These are phyloP conservation scores for Diutina rugosa DNA, from an alignment of 1,139 yeast genomes.

Conservation along the genomic window DNA sequence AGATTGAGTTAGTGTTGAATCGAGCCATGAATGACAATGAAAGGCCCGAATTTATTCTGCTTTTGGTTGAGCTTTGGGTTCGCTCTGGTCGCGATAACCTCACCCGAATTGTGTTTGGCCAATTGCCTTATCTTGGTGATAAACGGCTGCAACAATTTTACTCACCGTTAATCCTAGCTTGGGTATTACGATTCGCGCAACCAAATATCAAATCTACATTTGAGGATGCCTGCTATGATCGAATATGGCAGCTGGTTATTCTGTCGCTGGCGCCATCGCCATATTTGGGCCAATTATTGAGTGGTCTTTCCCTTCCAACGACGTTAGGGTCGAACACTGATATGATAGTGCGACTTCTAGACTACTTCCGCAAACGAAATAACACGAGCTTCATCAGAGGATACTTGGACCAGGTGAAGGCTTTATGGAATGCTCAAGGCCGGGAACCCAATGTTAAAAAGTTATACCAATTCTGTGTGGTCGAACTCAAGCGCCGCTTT, in stretches of 20 bases:
- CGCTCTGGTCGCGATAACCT: constrained; percentile 11
- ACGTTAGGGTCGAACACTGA: constrained; percentile 10
- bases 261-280: not conserved
- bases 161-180: constrained; percentile 17
- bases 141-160: constrained; percentile 23
- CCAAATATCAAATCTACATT: constrained; percentile 3
- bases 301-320: constrained; percentile 13
- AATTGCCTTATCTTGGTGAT: constrained; percentile 29
- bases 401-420: constrained; percentile 4
- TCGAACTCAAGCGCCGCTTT: constrained; percentile 6
- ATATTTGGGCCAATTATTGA: constrained; percentile 8
- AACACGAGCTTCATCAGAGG: not conserved
- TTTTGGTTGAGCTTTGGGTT: constrained; percentile 19
- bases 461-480: constrained; percentile 1
- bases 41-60: constrained; percentile 18
- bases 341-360: constrained; percentile 15
- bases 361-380: constrained; percentile 6
- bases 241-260: constrained; percentile 9
- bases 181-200: constrained; percentile 3
- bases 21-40: constrained; percentile 3
- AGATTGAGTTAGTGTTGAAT: not conserved
- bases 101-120: constrained; percentile 25
- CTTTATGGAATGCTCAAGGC: constrained; percentile 4
- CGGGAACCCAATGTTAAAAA: not conserved
- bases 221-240: constrained; percentile 4